Evolutionary conservation across 2,329 filamentous ascomycete species (phyloP).

Genomic region (Sporothrix globosa): DNA sequence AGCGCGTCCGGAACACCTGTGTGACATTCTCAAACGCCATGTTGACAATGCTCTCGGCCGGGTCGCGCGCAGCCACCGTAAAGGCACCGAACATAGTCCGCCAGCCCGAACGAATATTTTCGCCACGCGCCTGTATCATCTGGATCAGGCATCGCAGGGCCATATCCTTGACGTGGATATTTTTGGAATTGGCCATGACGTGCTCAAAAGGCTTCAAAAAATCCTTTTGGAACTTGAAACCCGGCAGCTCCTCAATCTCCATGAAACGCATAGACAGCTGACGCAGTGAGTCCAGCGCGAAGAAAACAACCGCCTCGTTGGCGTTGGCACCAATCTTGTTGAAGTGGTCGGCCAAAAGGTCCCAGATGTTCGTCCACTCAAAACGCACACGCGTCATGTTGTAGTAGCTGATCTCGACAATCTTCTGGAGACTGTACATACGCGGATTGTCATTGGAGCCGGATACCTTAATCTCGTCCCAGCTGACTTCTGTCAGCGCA

Average conservation of each 20-base stretch:
- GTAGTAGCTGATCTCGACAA: slow-evolving; percentile 99
- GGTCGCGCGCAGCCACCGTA: slow-evolving; percentile 89
- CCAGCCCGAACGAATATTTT: slow-evolving; percentile 98
- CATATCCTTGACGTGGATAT: slow-evolving; percentile 95
- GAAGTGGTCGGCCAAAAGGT: slow-evolving; percentile 96
- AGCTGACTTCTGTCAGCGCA: slow-evolving; percentile 92
- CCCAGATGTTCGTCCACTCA: slow-evolving; percentile 98
- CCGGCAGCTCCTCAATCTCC: slow-evolving; percentile 95
- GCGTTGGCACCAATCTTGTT: slow-evolving; percentile 95
- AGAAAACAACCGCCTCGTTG: slow-evolving; percentile 96
- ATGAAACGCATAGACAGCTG: slow-evolving; percentile 98
- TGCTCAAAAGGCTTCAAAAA: slow-evolving; percentile 98
- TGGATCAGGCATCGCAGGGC: slow-evolving; percentile 93
- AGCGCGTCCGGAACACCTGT: slow-evolving; percentile 92
- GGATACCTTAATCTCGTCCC: slow-evolving; percentile 98
- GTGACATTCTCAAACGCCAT: slow-evolving; percentile 96
- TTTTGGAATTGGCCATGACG: slow-evolving; percentile 89
- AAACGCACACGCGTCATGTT: slow-evolving; percentile 99
- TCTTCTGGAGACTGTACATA: slow-evolving; percentile 95
- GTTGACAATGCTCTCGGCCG: slow-evolving; percentile 93
- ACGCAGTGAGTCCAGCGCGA: slow-evolving; percentile 90
- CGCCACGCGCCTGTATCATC: slow-evolving; percentile 96
- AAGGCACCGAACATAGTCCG: slow-evolving; percentile 99
- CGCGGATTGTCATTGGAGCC: slow-evolving; percentile 93
- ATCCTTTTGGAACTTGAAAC: slow-evolving; percentile 99